Base-by-base conservation (phyloP, 768 basidiomycete genomes). In the Cyclocybe aegerita region DNA sequence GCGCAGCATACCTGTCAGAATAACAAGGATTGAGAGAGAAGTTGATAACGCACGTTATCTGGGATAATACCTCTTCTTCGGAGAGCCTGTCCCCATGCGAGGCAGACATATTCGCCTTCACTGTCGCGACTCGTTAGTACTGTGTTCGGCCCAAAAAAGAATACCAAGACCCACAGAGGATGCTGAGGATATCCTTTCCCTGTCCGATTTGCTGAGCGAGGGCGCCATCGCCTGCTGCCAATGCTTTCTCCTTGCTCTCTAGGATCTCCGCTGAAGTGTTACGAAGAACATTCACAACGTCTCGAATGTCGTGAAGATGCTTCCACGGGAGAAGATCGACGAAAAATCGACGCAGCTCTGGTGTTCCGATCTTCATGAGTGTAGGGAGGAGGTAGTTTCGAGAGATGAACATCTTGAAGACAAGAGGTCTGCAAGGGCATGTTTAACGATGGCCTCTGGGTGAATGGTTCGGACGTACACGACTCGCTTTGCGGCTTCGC, bases 111-210 rank as follows among this genome's bases (percentile, higher is more conserved):
- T 77, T 78, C 6, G 68, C 74, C 51, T 65, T 66, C 52, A 78
- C 77, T 79, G 39, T 23, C 23, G 40, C n/a, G 23, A 17, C 23
- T 39, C 39, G 23, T 33, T 14, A 16, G 35, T 8, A n/a, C 31
- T 30, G 3, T 12, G 23, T 23, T 23, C n/a, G 23, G 35, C 23
- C n/a, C 34, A 38, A 34, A 43, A 39, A n/a, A 2, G 16, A 31
- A 32, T 39, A 43, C 30, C 43, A 30, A 33, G 10, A 50, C 73
- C 23, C 55, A 80, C 79, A 52, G 15, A 79, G 59, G 14, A 77
- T 63, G 53, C 75, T 79, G 55, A 79, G 68, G 9, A 81, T 69
- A 58, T 79, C 78, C 46, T 70, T 76, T 12, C 75, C 76, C 38
- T 67, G 64, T 6, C 64, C 70, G 40, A 71, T 62, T 43, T 72